Percentiles rank a stretch among this genome's conserved stretches.
These are phyloP conservation scores for Coniochaeta hoffmannii DNA, from an alignment of 2,329 filamentous ascomycete genomes.

Conservation along the genomic window DNA sequence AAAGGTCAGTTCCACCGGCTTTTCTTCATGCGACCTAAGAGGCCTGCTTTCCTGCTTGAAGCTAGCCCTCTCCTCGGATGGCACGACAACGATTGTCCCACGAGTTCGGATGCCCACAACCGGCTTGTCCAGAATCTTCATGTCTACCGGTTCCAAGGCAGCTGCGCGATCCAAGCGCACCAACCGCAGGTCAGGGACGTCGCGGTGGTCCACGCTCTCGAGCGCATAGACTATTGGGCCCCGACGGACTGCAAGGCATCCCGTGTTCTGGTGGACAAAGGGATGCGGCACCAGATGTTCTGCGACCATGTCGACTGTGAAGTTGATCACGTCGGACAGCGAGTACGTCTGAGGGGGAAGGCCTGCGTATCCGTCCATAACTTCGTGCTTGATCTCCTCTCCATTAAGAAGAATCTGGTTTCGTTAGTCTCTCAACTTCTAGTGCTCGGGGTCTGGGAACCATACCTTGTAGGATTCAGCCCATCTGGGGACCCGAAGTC, in stretches of 20 bases:
- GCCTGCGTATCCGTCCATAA: neutral
- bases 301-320: neutral
- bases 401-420: neutral
- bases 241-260: neutral
- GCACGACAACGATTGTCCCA: neutral
- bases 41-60: constrained; percentile 12
- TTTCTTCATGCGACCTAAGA: constrained; percentile 9
- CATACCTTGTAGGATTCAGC: neutral
- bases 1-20: constrained; percentile 31
- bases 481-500: neutral
- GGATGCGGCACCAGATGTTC: neutral
- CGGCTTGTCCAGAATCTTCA: neutral
- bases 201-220: neutral
- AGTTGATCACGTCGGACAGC: neutral
- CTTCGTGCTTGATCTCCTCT: neutral
- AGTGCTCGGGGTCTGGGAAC: neutral
- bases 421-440: neutral
- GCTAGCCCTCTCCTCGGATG: neutral
- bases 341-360: neutral
- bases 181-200: neutral
- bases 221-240: neutral
- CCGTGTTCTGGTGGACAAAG: neutral
- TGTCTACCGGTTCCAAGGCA: neutral
- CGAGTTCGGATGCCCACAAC: neutral
- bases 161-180: neutral